phyloP scores from a whole-genome alignment of 2,329 filamentous ascomycete genomes.

The Lachnellula arida region DNA sequence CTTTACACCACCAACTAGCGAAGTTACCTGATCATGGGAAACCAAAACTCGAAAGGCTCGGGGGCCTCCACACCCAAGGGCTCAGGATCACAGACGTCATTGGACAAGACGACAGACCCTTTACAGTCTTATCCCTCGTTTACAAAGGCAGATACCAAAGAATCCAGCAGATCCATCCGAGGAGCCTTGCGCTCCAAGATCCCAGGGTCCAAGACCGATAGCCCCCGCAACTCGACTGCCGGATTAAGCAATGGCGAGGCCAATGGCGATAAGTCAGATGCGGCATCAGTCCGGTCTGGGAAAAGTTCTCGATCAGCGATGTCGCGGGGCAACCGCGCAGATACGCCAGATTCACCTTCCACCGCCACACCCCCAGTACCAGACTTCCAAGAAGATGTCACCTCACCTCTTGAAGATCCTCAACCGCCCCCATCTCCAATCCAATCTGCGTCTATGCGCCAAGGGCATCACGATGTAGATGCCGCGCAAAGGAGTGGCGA shows the following conservation, averaged over 20 bases:
- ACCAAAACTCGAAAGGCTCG: constrained; percentile 56
- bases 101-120: constrained; percentile 24
- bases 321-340: constrained; percentile 38
- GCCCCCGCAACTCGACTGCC: constrained; percentile 69
- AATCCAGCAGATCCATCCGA: constrained; percentile 82
- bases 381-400: constrained; percentile 35
- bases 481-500: constrained; percentile 83
- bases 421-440: constrained; percentile 80
- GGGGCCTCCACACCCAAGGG: constrained; percentile 26
- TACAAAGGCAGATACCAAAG: constrained; percentile 86
- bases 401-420: constrained; percentile 46
- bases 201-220: constrained; percentile 70
- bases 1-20: not conserved
- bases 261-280: constrained; percentile 63
- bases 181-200: constrained; percentile 80
- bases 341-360: constrained; percentile 35
- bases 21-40: constrained; percentile 56
- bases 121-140: constrained; percentile 89
- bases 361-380: constrained; percentile 26
- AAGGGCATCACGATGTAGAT: constrained; percentile 71
- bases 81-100: constrained; percentile 28
- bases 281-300: constrained; percentile 67
- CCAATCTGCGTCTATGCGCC: constrained; percentile 67
- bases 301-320: constrained; percentile 52
- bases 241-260: constrained; percentile 51